Percentiles rank a stretch among this genome's conserved stretches.
These are phyloP conservation scores for Candida boidinii DNA, from an alignment of 805 yeast genomes.

Conservation along the genomic window DNA sequence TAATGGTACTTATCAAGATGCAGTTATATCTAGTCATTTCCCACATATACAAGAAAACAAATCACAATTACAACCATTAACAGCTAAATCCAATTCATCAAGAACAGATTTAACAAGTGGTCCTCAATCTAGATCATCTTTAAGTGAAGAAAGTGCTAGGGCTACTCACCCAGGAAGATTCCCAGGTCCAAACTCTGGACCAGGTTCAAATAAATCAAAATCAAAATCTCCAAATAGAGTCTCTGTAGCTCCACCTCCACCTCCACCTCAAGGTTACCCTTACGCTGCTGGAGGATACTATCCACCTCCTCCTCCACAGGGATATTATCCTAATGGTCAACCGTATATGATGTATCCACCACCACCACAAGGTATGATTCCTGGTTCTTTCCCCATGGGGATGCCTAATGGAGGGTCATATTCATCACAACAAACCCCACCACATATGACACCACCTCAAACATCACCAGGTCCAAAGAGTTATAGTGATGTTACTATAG, in stretches of 20 bases:
- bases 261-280: not conserved
- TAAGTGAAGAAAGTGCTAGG: no score
- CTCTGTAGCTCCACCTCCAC: not conserved
- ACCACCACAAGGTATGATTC: not conserved
- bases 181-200: no score
- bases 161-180: no score
- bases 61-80: no score
- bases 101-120: no score
- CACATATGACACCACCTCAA: not conserved
- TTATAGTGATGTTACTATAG: conserved; percentile 34
- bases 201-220: no score
- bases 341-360: not conserved
- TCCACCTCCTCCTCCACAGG: not conserved
- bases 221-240: not conserved
- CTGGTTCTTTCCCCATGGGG: not conserved
- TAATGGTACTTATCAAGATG: no score
- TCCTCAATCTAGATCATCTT: no score
- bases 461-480: conserved; percentile 1
- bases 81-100: no score
- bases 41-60: no score
- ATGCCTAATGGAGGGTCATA: not conserved
- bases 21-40: no score
- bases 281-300: not conserved
- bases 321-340: not conserved
- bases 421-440: not conserved